Conservation (phyloP, 2,329 filamentous ascomycete species). For the Diplodia sapinea region DNA sequence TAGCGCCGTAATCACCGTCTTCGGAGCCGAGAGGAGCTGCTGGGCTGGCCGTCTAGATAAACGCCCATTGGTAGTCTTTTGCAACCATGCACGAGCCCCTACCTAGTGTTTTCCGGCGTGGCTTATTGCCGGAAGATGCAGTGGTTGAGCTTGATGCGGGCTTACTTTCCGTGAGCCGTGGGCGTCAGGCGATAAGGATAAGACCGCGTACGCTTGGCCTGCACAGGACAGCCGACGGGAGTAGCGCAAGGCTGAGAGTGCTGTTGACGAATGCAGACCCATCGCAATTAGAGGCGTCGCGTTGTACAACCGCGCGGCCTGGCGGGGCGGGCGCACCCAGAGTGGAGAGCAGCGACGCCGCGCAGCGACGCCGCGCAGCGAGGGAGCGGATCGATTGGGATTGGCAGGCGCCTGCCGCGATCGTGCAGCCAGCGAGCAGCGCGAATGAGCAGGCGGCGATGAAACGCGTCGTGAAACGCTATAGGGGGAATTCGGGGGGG, state of each 20-base stretch:
- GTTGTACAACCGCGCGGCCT: slow-evolving; percentile 17
- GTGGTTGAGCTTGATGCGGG: slow-evolving; percentile 6
- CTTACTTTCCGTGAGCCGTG: neutral
- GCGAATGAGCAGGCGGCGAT: neutral
- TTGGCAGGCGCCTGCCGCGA: neutral
- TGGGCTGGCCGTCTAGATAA: neutral
- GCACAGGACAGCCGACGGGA: slow-evolving; percentile 5
- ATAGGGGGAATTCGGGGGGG: neutral
- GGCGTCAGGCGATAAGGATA: slow-evolving; percentile 25
- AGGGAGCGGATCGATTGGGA: neutral
- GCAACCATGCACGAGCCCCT: neutral
- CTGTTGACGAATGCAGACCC: slow-evolving; percentile 22
- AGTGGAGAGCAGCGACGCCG: slow-evolving; percentile 4
- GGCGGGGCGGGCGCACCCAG: neutral
- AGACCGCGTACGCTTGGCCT: slow-evolving; percentile 20
- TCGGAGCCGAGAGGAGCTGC: neutral
- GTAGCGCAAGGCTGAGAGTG: slow-evolving; percentile 3
- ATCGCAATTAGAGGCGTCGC: slow-evolving; percentile 10
- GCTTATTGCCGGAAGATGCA: slow-evolving; percentile 1
- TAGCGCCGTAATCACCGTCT: neutral
- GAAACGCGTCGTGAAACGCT: slow-evolving; percentile 23
- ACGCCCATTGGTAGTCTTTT: too few relatives aligned
- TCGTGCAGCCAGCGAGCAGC: neutral
- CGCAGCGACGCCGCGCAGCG: neutral
- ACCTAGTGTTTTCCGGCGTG: neutral